A percentile compares a stretch with the other conserved stretches of the same genome.
Conservation (phyloP, 2,329 filamentous ascomycete species). For the Pyricularia grisea region DNA sequence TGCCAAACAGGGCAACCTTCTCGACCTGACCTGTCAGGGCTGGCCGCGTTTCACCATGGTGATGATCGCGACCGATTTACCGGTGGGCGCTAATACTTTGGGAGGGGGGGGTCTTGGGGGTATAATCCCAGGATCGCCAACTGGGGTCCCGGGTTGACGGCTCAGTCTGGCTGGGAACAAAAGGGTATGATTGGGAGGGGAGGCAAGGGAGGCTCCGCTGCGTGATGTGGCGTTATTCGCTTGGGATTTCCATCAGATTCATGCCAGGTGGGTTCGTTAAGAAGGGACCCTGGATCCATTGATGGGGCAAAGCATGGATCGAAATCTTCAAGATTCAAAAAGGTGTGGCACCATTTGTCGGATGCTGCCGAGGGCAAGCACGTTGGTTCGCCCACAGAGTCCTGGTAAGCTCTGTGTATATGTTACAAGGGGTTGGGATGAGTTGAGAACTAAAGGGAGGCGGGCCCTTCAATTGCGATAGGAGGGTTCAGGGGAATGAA, state of each 20-base stretch:
- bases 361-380: neutral
- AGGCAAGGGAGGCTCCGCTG: neutral
- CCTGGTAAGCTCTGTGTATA: neutral
- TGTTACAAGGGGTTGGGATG: neutral
- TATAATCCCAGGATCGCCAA: neutral
- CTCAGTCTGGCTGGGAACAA: neutral
- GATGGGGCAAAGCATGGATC: neutral
- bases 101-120: neutral
- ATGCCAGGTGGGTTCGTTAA: neutral
- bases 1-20: neutral
- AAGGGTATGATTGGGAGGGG: neutral
- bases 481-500: neutral
- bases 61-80: neutral
- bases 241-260: neutral
- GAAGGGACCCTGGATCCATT: neutral
- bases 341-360: neutral
- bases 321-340: neutral
- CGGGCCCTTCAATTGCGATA: neutral
- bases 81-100: neutral
- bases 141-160: too few species aligned
- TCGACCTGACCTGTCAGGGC: neutral
- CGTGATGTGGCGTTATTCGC: neutral
- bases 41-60: neutral
- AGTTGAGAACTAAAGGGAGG: neutral
- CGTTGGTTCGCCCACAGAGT: neutral